Evolutionary conservation across 306 rosid species (phyloP).

Genomic region (Psophocarpus tetragonolobus): DNA sequence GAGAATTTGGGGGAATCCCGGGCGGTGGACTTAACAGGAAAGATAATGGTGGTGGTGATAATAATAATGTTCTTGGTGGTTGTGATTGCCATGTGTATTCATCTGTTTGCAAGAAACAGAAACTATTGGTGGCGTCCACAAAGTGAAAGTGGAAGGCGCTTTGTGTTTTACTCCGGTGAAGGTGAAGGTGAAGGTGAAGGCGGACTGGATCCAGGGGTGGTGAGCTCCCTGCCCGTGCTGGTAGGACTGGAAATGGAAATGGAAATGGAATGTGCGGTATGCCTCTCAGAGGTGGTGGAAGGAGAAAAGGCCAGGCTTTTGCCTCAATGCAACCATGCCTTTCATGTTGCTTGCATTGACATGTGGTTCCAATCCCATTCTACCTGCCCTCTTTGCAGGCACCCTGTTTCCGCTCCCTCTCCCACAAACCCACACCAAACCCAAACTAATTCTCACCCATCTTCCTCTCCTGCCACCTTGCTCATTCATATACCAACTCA

Average conservation of each 20-base stretch:
- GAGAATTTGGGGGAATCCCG: slow-evolving; percentile 38
- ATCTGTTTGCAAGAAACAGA: slow-evolving; percentile 69
- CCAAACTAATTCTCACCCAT: too few relatives aligned
- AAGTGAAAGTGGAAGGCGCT: slow-evolving; percentile 41
- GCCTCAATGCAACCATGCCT: slow-evolving; percentile 83
- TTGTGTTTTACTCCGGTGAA: slow-evolving; percentile 54
- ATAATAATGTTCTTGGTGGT: slow-evolving; percentile 65
- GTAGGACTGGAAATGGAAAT: slow-evolving; percentile 71
- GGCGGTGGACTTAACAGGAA: slow-evolving; percentile 65
- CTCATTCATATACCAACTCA: too few relatives aligned
- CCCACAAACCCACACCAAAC: slow-evolving; percentile 45
- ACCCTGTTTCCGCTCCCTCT: slow-evolving; percentile 47
- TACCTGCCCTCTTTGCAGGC: slow-evolving; percentile 86
- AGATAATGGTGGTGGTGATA: slow-evolving; percentile 60
- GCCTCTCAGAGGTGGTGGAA: slow-evolving; percentile 68
- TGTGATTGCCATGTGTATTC: slow-evolving; percentile 55
- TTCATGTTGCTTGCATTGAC: slow-evolving; percentile 87
- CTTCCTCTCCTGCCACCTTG: too few relatives aligned
- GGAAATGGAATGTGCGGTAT: slow-evolving; percentile 91
- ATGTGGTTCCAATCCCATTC: slow-evolving; percentile 98
- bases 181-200: slow-evolving; percentile 33
- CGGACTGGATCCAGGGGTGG: slow-evolving; percentile 70
- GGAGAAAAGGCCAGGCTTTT: slow-evolving; percentile 78
- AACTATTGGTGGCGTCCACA: slow-evolving; percentile 58
- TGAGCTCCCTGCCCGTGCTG: slow-evolving; percentile 61